Evolutionary conservation across 2,329 filamentous ascomycete genomes (phyloP), one percentile per base, ranked within the genome.

Genomic region (Microsporum audouinii): DNA sequence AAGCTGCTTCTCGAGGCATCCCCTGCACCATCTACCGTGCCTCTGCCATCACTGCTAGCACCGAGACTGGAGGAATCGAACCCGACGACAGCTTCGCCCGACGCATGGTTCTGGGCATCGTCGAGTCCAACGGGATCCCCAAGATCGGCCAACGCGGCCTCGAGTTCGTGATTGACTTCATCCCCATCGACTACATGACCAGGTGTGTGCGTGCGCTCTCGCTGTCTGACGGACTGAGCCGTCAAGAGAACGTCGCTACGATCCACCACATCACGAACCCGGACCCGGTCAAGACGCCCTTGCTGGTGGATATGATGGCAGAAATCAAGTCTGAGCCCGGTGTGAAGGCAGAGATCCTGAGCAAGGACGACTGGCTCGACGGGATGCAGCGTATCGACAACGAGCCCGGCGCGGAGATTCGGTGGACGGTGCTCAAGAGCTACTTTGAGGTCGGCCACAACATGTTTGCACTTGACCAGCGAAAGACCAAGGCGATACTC

Each of bases 401-500:
- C 10, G 39, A 59, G 38, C 36, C 60, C 2, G 60, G 49, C n/a
- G 45, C 56, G 39, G 57, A 58, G 27, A 59, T 62, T 38, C 56
- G 57, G 27, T 59, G 57, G 57, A 58, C 60, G 31, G 57, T 59
- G 14, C 38, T 62, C n/a, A 62, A 59, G 41, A 45, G 39, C 4
- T 62, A 62, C 49, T 59, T 62, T 27, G 45, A 59, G 17, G 34
- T 62, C 43, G 49, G 57, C 34, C 60, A 62, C 57, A 59, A 59
- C 57, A 62, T 62, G 60, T 62, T 62, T 38, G 56, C 60, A n/a
- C 45, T 62, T 31, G 60, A 62, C 41, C 60, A 59, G 45, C 47
- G 57, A 23, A 62, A 59, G 56, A 62, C 60, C 17, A 59, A 47
- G 57, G 60, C 57, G 7, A 49, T 36, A 10, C 45, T 61, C 17